These are phyloP conservation scores for Spergularia bocconei DNA, from an alignment of 148 eudicot genomes.

Conservation along the genomic window DNA sequence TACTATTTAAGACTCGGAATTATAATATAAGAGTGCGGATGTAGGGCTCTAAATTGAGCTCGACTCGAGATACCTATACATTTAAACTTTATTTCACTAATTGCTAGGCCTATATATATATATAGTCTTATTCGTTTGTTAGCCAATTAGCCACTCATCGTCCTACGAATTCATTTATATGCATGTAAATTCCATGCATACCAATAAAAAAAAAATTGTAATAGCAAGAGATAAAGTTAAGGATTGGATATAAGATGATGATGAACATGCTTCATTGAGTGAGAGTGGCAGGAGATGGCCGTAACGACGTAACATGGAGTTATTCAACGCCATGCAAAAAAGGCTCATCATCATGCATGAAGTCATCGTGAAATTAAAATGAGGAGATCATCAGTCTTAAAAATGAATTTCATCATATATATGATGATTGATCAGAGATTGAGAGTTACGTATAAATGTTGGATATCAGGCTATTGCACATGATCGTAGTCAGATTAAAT, in stretches of 20 bases:
- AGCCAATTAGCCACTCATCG: neutral
- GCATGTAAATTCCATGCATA: neutral
- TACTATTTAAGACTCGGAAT: too few relatives aligned
- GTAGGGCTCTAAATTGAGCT: too few relatives aligned
- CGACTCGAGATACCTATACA: too few relatives aligned
- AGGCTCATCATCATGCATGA: slow-evolving; percentile 14
- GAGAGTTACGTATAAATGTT: neutral
- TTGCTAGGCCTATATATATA: too few relatives aligned
- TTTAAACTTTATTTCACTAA: too few relatives aligned
- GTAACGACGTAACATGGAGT: slow-evolving; percentile 32
- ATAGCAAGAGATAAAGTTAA: neutral
- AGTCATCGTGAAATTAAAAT: neutral
- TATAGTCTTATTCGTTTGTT: too few relatives aligned
- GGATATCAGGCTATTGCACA: slow-evolving; percentile 21
- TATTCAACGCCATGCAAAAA: slow-evolving; percentile 33
- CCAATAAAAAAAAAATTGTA: neutral
- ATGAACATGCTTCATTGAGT: neutral
- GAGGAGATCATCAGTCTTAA: neutral
- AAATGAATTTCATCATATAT: neutral
- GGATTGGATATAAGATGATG: neutral
- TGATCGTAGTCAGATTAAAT: slow-evolving; percentile 18
- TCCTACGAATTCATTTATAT: neutral
- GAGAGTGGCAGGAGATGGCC: slow-evolving; percentile 36
- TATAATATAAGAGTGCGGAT: too few relatives aligned
- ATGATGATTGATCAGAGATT: neutral